Evolutionary conservation across 306 rosid species (phyloP).

Genomic region (Rubus parviflorus): DNA sequence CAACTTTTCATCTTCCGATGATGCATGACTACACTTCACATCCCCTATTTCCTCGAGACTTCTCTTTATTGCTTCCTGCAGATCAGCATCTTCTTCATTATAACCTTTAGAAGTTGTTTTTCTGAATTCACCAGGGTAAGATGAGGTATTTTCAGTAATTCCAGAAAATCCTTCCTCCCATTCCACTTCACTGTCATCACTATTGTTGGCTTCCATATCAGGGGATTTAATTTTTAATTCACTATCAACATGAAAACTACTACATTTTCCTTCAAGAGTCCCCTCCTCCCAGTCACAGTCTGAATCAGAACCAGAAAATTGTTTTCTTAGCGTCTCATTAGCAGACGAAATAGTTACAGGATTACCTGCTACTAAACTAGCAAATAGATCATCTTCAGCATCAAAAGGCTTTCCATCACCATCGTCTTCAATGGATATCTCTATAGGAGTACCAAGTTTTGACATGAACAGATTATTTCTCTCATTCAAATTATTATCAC

Average conservation of each 20-base stretch:
- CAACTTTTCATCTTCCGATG: constrained; percentile 34
- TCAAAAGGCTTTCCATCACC: constrained; percentile 38
- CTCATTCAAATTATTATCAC: constrained; percentile 37
- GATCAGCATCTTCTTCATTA: constrained; percentile 74
- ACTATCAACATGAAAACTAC: constrained; percentile 27
- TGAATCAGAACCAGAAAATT: constrained; percentile 46
- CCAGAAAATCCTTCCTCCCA: constrained; percentile 80
- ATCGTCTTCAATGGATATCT: constrained; percentile 64
- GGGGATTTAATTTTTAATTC: constrained; percentile 30
- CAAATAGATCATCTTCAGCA: constrained; percentile 72
- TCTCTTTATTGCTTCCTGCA: constrained; percentile 90
- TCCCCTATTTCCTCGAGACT: constrained; percentile 58
- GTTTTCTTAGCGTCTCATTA: constrained; percentile 33
- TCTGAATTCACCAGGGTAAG: constrained; percentile 30
- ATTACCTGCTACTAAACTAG: constrained; percentile 65
- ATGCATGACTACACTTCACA: constrained; percentile 18
- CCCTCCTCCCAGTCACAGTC: constrained; percentile 80
- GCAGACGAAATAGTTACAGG: constrained; percentile 35
- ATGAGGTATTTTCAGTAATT: constrained; percentile 36
- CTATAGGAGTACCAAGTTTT: constrained; percentile 49
- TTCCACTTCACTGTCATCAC: constrained; percentile 69
- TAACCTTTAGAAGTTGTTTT: constrained; percentile 55
- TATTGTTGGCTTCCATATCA: constrained; percentile 25
- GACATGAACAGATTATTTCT: constrained; percentile 34
- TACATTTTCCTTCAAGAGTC: constrained; percentile 36